A percentile compares a stretch with the other conserved stretches of the same genome.
These are phyloP conservation scores for Hymenoscyphus repandus DNA, from an alignment of 2,329 filamentous ascomycete genomes.

Conservation along the genomic window DNA sequence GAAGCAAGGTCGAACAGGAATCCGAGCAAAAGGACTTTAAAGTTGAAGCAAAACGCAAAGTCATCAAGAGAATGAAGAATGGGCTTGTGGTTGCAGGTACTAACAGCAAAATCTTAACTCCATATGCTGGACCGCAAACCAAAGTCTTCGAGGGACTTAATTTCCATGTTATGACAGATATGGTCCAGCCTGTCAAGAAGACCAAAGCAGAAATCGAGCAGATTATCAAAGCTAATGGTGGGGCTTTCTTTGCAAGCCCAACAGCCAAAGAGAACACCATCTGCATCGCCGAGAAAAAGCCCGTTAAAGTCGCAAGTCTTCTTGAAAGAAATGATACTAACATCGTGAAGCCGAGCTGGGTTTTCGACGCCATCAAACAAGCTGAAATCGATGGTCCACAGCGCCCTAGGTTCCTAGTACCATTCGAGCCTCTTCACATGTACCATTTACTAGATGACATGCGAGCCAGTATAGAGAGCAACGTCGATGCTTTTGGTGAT, in stretches of 20 bases:
- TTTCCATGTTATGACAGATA: constrained; percentile 81
- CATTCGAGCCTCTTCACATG: constrained; percentile 59
- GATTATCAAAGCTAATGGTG: constrained; percentile 78
- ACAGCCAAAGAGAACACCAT: constrained; percentile 57
- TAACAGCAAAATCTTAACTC: constrained; percentile 42
- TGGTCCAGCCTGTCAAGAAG: constrained; percentile 62
- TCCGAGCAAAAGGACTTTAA: constrained; percentile 70
- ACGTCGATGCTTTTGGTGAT: constrained; percentile 74
- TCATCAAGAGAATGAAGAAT: constrained; percentile 59
- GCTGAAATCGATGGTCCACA: constrained; percentile 45
- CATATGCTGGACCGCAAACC: constrained; percentile 53
- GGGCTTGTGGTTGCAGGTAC: constrained; percentile 69
- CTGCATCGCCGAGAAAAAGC: constrained; percentile 72
- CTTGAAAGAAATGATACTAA: constrained; percentile 66
- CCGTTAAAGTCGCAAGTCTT: constrained; percentile 77
- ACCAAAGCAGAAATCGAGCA: constrained; percentile 74
- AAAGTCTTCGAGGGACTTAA: constrained; percentile 69
- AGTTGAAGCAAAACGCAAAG: constrained; percentile 60
- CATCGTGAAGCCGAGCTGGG: constrained; percentile 76
- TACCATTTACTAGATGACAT: constrained; percentile 61
- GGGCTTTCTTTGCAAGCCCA: constrained; percentile 70
- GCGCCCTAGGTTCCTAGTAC: constrained; percentile 54
- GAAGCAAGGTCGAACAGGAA: constrained; percentile 63
- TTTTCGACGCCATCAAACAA: constrained; percentile 61
- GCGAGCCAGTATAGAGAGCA: constrained; percentile 48